Conservation (phyloP, 495 filamentous ascomycete species). For the Cryomyces minteri region DNA sequence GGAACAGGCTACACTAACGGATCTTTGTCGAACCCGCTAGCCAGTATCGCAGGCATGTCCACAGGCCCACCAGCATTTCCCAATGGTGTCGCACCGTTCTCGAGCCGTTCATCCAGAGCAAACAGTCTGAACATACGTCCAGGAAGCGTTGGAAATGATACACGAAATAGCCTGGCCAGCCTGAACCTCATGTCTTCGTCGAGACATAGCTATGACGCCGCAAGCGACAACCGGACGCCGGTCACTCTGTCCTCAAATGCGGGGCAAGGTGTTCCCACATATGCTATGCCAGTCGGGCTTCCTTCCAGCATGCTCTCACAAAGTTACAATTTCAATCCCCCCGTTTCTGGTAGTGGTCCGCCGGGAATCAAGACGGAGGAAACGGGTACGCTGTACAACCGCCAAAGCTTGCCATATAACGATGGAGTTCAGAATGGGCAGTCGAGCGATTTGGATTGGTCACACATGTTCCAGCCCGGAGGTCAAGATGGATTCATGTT, state of each 20-base stretch:
- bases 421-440: neutral
- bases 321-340: neutral
- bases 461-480: slow-evolving; percentile 54
- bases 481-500: slow-evolving; percentile 42
- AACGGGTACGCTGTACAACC: neutral
- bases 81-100: too few relatives aligned
- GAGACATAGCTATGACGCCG: too few relatives aligned
- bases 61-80: neutral
- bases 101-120: too few relatives aligned
- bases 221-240: too few relatives aligned
- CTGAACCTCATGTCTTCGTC: too few relatives aligned
- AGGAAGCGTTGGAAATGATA: too few relatives aligned
- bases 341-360: neutral
- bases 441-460: slow-evolving; percentile 37
- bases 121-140: too few relatives aligned
- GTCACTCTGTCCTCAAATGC: too few relatives aligned
- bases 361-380: neutral
- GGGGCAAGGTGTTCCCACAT: too few relatives aligned
- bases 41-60: neutral
- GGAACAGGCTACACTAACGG: neutral
- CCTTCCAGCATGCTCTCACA: neutral
- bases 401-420: neutral
- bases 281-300: neutral
- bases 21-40: neutral
- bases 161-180: too few relatives aligned